A percentile compares a stretch with the other conserved stretches of the same genome.
Conservation (phyloP, 345 rosid species). For the Gossypium stocksii region DNA sequence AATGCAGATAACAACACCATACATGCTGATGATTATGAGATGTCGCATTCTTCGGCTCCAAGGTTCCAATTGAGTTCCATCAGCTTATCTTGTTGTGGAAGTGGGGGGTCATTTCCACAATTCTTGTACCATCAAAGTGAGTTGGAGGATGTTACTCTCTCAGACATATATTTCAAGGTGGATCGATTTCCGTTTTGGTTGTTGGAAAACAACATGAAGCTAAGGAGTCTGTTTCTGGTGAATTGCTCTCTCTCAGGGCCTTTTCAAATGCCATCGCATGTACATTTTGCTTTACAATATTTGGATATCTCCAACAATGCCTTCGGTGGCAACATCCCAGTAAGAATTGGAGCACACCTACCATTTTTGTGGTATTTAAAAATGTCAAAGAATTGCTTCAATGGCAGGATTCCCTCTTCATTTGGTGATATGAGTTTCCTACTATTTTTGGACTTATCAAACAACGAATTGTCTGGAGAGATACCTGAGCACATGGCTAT, state of each 20-base stretch:
- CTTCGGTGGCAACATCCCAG: conserved; percentile 8
- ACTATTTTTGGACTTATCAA: conserved; percentile 9
- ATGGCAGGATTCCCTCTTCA: conserved; percentile 22
- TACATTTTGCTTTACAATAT: not conserved
- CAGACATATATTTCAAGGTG: not conserved
- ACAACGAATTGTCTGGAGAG: conserved; percentile 15
- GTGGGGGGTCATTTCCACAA: not conserved
- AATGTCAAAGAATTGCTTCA: conserved; percentile 11
- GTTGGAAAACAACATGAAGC: conserved; percentile 20
- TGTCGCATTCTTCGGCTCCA: not conserved
- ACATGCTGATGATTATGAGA: not conserved
- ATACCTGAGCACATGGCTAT: conserved; percentile 7
- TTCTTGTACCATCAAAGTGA: conserved; percentile 14
- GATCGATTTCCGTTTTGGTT: conserved; percentile 23
- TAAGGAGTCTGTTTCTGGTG: rapidly evolving
- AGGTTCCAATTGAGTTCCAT: not conserved
- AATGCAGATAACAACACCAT: not conserved
- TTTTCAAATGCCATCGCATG: not conserved
- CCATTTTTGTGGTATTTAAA: not conserved
- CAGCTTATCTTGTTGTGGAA: too few relatives aligned
- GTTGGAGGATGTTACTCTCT: not conserved
- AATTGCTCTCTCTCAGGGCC: conserved; percentile 8
- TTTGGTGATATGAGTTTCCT: not conserved
- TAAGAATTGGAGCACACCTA: not conserved
- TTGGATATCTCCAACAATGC: conserved; percentile 15